Percentiles rank a stretch among this genome's conserved stretches.
Evolutionary conservation across 257 asterid species (phyloP).

Genomic region (Orobanche coerulescens): DNA sequence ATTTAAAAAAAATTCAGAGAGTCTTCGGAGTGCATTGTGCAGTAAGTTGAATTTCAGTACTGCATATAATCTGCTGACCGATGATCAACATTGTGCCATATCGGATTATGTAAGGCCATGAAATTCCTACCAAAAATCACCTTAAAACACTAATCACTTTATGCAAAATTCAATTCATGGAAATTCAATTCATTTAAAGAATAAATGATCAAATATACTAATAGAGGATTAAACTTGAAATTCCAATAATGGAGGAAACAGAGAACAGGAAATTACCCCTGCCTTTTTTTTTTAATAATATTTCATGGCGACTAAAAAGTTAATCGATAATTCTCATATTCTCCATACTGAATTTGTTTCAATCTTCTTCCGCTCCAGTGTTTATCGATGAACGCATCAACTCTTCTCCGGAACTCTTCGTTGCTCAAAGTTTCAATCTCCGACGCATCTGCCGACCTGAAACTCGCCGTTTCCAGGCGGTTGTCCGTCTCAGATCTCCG

Average conservation of each 20-base stretch:
- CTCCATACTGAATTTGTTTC: neutral
- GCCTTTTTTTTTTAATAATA: neutral
- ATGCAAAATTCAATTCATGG: neutral
- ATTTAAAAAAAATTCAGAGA: too few relatives aligned
- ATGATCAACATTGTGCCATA: too few relatives aligned
- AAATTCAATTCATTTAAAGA: too few relatives aligned
- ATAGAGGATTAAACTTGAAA: neutral
- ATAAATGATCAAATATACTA: too few relatives aligned
- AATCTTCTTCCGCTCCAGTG: slow-evolving; percentile 38
- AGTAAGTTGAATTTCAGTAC: too few relatives aligned
- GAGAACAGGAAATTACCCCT: slow-evolving; percentile 24
- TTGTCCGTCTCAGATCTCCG: slow-evolving; percentile 64
- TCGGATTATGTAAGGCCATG: too few relatives aligned
- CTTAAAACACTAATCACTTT: too few relatives aligned
- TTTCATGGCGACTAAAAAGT: neutral
- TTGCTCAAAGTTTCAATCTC: slow-evolving; percentile 56
- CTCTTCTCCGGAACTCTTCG: slow-evolving; percentile 64
- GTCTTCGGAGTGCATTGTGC: too few relatives aligned
- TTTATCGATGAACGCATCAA: slow-evolving; percentile 58
- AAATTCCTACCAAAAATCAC: too few relatives aligned
- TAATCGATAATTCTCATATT: neutral
- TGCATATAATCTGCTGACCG: too few relatives aligned
- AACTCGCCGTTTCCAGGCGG: slow-evolving; percentile 1
- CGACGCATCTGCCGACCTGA: slow-evolving; percentile 17
- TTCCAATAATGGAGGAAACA: slow-evolving; percentile 25